phyloP scores from a whole-genome alignment of 371 early-diverging fungal species.

The Saksenaea vasiformis region DNA sequence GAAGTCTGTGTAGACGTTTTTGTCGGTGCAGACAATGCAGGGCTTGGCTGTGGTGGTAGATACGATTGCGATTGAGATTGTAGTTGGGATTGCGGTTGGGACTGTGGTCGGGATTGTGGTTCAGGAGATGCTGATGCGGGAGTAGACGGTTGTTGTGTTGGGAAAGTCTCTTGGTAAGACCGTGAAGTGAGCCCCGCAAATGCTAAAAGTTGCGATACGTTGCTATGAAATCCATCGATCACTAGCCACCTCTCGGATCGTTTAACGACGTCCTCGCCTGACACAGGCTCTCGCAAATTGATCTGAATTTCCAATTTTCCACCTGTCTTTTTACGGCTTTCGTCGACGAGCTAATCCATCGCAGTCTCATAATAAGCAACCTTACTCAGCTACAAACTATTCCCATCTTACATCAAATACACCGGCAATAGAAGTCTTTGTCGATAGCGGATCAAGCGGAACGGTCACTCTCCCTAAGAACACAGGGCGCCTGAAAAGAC shows the following conservation, averaged over 20 bases:
- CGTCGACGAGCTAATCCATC: conserved; percentile 58
- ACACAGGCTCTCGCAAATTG: conserved; percentile 67
- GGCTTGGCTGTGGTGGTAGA: neutral
- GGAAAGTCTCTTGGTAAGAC: neutral
- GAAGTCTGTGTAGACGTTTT: neutral
- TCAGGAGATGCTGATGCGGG: conserved; percentile 3
- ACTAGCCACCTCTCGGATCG: conserved; percentile 75
- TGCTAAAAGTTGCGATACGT: conserved; percentile 23
- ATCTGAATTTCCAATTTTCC: conserved; percentile 72
- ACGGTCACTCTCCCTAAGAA: conserved; percentile 65
- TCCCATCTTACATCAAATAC: conserved; percentile 59
- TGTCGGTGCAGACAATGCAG: neutral
- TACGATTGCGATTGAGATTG: neutral
- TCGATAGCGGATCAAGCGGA: conserved; percentile 59
- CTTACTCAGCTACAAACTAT: neutral
- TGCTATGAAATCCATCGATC: conserved; percentile 54
- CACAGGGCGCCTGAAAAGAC: conserved; percentile 58
- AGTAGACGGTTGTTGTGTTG: conserved; percentile 8
- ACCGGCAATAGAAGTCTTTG: conserved; percentile 69
- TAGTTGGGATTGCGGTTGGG: conserved; percentile 5
- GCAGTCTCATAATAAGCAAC: neutral
- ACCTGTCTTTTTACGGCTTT: conserved; percentile 65
- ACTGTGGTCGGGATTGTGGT: neutral
- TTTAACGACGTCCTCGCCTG: conserved; percentile 60
- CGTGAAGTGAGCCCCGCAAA: conserved; percentile 29